phyloP scores from a whole-genome alignment of 1,284 basidiomycete genomes.

The Thecaphora thlaspeos region DNA sequence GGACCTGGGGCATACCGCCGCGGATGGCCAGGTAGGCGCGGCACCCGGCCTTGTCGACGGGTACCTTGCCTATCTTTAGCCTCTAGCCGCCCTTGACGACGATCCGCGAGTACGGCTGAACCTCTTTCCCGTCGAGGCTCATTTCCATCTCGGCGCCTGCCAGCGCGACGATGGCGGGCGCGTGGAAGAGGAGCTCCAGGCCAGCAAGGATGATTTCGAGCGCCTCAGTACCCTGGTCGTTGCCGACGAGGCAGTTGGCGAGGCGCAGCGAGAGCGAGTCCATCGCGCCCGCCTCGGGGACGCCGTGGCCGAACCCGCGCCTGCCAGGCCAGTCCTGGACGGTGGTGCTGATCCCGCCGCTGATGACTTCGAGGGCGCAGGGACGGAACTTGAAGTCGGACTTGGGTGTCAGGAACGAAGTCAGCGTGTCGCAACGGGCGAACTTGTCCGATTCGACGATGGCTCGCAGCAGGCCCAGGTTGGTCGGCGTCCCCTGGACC shows the following conservation, averaged over 20 bases:
- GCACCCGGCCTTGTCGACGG: slow-evolving; percentile 59
- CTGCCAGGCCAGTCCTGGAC: slow-evolving; percentile 68
- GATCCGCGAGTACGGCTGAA: slow-evolving; percentile 63
- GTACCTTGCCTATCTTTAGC: slow-evolving; percentile 59
- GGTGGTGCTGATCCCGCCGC: slow-evolving; percentile 66
- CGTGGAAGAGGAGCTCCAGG: slow-evolving; percentile 27
- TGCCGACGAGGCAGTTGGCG: slow-evolving; percentile 68
- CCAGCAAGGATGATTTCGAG: slow-evolving; percentile 62
- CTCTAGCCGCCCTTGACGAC: slow-evolving; percentile 62
- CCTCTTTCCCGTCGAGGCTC: slow-evolving; percentile 60
- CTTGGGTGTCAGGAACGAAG: slow-evolving; percentile 63
- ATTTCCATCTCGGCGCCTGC: slow-evolving; percentile 64
- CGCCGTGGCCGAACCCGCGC: slow-evolving; percentile 63
- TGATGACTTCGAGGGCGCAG: slow-evolving; percentile 65
- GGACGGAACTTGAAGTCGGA: slow-evolving; percentile 46
- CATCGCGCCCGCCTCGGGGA: slow-evolving; percentile 71
- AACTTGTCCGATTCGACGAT: slow-evolving; percentile 11
- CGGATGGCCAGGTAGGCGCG: slow-evolving; percentile 66
- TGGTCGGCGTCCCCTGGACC: slow-evolving; percentile 58
- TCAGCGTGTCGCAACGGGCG: slow-evolving; percentile 63
- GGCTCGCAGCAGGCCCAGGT: slow-evolving; percentile 13
- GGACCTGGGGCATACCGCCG: slow-evolving; percentile 67
- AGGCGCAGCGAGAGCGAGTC: slow-evolving; percentile 66
- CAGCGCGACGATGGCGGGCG: slow-evolving; percentile 64
- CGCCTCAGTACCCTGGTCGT: slow-evolving; percentile 64